Evolutionary conservation across 2,329 filamentous ascomycete species (phyloP), one percentile per base, ranked within the genome.

Genomic region (Hymenoscyphus scutula): DNA sequence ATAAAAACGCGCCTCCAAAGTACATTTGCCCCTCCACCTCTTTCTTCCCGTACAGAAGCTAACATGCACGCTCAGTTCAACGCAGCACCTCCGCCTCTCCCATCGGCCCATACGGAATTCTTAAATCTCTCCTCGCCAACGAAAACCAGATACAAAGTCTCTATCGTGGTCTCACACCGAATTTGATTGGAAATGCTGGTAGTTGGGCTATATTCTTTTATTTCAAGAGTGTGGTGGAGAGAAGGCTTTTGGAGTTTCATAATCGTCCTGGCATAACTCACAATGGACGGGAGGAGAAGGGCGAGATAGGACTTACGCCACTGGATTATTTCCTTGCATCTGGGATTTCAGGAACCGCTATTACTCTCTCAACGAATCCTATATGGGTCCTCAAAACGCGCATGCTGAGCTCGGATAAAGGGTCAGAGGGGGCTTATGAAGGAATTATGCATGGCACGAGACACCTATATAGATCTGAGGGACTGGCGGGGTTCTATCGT

Each of bases 301-400:
- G 41, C 10, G 41, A 51, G 10, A 23, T 51, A 51, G 19, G 19
- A 51, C 69, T 72, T 29, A 65, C 68, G 7, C 69, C 72, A 7
- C 63, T 80, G 29, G 92, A 97, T 76, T 97, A 93, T 78, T 94
- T 97, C 74, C 71, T 89, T 55, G 86, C 92, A 3, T 93, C 90
- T 37, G 90, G 80, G n/a, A 72, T 82, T 30, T 79, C 83, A 67
- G 93, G 94, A 32, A 80, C 89, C 19, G 76, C 91, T 48, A 96
- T 92, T 1, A 89, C 93, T 53, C 78, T 91, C 32, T 82, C 94
- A 68, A 98, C 95, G 32, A 98, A 98, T 74, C 95, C 95, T 2
- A 88, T 99, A 70, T 99, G 95, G 95, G 95, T 99, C 2, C 87
- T 99, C 75, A 98, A 98, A 80, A 98, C 94, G 8, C 89, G 95